Evolutionary conservation across 257 asterid species (phyloP), one percentile per base, ranked within the genome.

Genomic region (Euphrasia confusa): DNA sequence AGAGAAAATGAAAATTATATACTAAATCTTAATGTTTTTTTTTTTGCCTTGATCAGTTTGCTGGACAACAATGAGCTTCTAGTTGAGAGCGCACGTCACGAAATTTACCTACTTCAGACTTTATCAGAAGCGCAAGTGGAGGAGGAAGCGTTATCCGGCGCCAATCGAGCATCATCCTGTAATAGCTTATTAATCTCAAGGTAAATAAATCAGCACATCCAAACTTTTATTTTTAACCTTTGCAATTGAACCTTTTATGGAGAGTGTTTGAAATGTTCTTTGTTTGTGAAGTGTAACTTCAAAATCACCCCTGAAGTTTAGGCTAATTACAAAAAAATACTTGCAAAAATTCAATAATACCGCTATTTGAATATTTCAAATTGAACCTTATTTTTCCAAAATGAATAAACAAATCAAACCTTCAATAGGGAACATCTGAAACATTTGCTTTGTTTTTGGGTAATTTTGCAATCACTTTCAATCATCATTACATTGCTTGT

Each of bases 51-150:
- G 1, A 27, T 21, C 80, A 92, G 98, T 64, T 77, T 92, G 75
- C 83, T 84, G 65, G 97, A 88, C 83, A 86, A 84, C 80, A 86
- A 84, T 53, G 80, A 80, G 69, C 72, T 79, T 67, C 72, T 79
- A 66, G 74, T 82, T 54, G 64, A 54, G 32, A 15, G 65, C 66
- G 44, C 60, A 63, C 39, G 69, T 60, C 84, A 86, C 61, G 91
- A 81, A 76, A 70, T 74, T 37, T 42, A 66, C 61, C 76, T 74
- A 33, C 94, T 75, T 66, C 76, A 79, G 77, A 78, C 69, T 80
- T 58, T 72, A 4, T 83, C 95, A 45, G 85, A 80, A 75, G 76
- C 56, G 75, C 95, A 81, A 74, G 84, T 69, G 59, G 83, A 78
- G 32, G 79, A 79, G 71, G 72, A 65, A 61, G 54, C 49, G 54